Percentiles rank a stretch among this genome's conserved stretches.
phyloP scores from a whole-genome alignment of 2,329 filamentous ascomycete species.

The Zymoseptoria brevis region DNA sequence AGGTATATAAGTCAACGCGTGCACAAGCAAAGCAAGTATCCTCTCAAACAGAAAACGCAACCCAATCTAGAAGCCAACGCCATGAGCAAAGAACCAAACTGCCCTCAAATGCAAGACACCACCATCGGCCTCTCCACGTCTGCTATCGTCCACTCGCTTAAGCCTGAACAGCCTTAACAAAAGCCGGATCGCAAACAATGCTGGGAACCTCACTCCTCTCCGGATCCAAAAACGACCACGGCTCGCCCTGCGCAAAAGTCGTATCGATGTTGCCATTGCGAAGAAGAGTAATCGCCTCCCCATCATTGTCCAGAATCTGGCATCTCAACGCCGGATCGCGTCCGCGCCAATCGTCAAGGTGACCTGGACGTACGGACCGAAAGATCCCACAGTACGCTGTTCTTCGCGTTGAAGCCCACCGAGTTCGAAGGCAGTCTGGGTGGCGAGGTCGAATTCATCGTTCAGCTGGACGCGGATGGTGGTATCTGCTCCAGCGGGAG shows the following conservation, averaged over 20 bases:
- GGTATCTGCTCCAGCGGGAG: background rate
- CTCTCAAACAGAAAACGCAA: background rate
- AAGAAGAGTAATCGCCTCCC: slow-evolving; percentile 4
- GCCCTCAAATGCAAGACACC: background rate
- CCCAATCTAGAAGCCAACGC: background rate
- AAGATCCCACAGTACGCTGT: slow-evolving; percentile 2
- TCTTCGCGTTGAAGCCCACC: slow-evolving; percentile 6
- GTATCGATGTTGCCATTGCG: slow-evolving; percentile 8
- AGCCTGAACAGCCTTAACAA: background rate
- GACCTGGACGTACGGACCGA: slow-evolving; percentile 8
- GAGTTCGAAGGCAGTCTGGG: slow-evolving; percentile 4
- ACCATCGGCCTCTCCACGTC: background rate
- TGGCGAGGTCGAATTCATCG: slow-evolving; percentile 9
- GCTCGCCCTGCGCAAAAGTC: slow-evolving; percentile 8
- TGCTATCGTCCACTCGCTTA: background rate
- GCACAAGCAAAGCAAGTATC: background rate
- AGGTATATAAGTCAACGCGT: background rate
- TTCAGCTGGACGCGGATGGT: slow-evolving; percentile 7
- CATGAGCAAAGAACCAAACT: background rate
- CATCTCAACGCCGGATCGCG: slow-evolving; percentile 9
- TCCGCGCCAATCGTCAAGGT: slow-evolving; percentile 3
- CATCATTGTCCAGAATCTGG: slow-evolving; percentile 6
- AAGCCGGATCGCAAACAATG: slow-evolving; percentile 7
- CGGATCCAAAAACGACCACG: slow-evolving; percentile 9
- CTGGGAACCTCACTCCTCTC: slow-evolving; percentile 4